Evolutionary conservation across 1,139 yeast genomes (phyloP), one percentile per base, ranked within the genome.

Genomic region (Kodamaea ohmeri): DNA sequence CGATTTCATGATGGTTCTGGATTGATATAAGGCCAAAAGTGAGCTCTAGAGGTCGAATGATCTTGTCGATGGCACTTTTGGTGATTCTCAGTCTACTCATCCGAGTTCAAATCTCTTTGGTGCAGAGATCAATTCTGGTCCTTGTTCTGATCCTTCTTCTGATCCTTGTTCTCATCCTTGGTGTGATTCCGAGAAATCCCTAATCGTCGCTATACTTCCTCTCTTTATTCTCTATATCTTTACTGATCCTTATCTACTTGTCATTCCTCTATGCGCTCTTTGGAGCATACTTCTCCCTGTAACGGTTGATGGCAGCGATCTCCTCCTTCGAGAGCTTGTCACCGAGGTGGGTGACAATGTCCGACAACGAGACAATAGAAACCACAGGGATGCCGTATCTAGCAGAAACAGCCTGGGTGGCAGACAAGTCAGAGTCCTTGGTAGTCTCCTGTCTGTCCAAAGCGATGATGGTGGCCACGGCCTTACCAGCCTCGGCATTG

Each of bases 361-460:
- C 92, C 38, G 75, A 70, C 58, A 92, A 74, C 34, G 80, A 72
- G 34, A 90, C 89, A 52, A 92, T 90, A 39, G 87, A 80, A 43
- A 84, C 60, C 17, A 92, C 96, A 3, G 97, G 97, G 41, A 90
- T 85, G 27, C 74, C 73, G 58, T 83, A 83, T 54, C 73, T 77
- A 55, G 79, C 69, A 39, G 85, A 68, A 34, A 92, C 94, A 19
- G 81, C 80, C 58, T 83, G 85, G 9, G 96, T 87, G 32, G 97
- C 95, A 46, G 94, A 83, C 50, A 71, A 61, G 35, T 73, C 75
- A 17, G 83, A 69, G 49, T 81, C 88, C 31, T 68, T 67, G 29
- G 94, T 83, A 42, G 84, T 77, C 67, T 92, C 98, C 71, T 89
- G 95, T 71, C 98, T 82, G 62, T 92, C 98, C 53, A 92, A 76